Base-by-base conservation (phyloP, 2,329 filamentous ascomycete genomes). In the Penicillium sp. region DNA sequence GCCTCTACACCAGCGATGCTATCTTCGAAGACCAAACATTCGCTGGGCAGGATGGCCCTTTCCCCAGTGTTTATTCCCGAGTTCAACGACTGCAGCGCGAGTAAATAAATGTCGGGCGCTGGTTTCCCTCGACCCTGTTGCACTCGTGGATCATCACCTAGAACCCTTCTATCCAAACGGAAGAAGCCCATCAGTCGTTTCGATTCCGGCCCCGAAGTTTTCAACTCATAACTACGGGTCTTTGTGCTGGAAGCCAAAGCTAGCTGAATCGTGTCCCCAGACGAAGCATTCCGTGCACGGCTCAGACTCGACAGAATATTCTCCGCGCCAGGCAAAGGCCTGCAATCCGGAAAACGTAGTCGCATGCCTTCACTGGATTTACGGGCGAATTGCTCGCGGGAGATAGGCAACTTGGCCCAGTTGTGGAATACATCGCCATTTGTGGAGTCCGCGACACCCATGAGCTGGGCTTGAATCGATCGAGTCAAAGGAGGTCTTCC, bases 21-120 rank as follows among this genome's bases (percentile, higher is more conserved):
- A 63, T 74, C 70, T 56, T 73, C 71, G 21, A 74, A 74, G 8
- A 74, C 70, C 33, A 74, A 61, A 63, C 69, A 73, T 60, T 74
- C 70, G 1, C 59, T 60, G 1, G 67, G 65, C 16, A 68, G 50
- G 13, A 70, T 66, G 13, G n/a, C 8, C 9, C 31, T 60, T 47
- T 15, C 29, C 29, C 29, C 53, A 25, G 34, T 15, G 3, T 23
- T 50, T 27, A 33, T 3, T 13, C 36, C 43, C 2, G 49, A 50
- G n/a, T 67, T 67, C 27, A 70, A 53, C 10, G 36, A 7, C 51
- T 64, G 55, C 58, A 69, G 53, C 16, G 66, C 64, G 19, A 65
- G 44, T 23, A 68, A 58, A 57, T 67, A 69, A 48, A 70, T 68
- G 34, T 69, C 65, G 16, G 66, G 68, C 29, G 66, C 64, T 13